Evolutionary conservation across 805 yeast genomes (phyloP), one percentile per base, ranked within the genome.

Genomic region (Candida argentea): DNA sequence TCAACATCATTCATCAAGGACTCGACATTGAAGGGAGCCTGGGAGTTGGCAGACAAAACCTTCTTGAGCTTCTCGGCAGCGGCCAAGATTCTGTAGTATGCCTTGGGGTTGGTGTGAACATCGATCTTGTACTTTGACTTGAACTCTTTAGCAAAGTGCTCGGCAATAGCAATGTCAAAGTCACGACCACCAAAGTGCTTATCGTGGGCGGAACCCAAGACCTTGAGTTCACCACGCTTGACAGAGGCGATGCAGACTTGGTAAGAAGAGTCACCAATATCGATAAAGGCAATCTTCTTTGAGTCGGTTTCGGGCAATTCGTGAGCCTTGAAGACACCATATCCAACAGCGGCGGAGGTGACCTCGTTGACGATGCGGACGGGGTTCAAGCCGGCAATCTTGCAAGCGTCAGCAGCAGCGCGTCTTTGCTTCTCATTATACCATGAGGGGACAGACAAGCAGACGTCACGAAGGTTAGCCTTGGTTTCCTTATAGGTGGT

Each of bases 131-230:
- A 86, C 66, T 91, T 91, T 32, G 65, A 65, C 61, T 78, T 75
- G 71, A 91, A 86, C 60, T 86, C 94, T 44, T 81, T 80, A 47
- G 95, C 95, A 50, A 91, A 86, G 62, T 85, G 91, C 61, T 85
- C 76, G 43, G 97, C 87, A 47, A 91, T 83, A 38, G 95, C 95
- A 49, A 67, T 69, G 65, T 91, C 98, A 38, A 91, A 77, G 57
- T 86, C 85, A 66, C 99, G 80, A 61, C 99, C 98, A 72, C 99
- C 99, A 49, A 91, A 91, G 66, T 84, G 84, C 65, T 84, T 84
- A 67, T 87, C 94, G 55, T 74, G 81, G 46, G 94, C 94, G 38
- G 94, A 73, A 44, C 94, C 94, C 45, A 91, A 66, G 30, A 91
- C 71, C 66, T 84, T 86, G 63, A 87, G 73, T 69, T 91, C 97